phyloP scores from a whole-genome alignment of 2,329 filamentous ascomycete genomes.

The Neofusicoccum umdonicola region DNA sequence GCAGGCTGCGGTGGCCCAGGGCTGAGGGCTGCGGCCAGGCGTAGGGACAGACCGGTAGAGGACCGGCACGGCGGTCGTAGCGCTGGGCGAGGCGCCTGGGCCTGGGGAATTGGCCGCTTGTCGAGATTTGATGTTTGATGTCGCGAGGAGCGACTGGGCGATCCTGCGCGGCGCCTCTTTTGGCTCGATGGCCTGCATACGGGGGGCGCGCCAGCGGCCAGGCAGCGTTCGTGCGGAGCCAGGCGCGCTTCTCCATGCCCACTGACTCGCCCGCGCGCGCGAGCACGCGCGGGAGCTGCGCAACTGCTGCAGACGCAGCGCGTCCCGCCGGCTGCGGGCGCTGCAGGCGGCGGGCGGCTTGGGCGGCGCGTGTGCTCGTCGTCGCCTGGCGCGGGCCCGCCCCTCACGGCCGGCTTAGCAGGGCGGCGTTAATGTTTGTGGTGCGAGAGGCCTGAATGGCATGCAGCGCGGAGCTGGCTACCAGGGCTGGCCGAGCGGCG shows the following conservation, averaged over 20 bases:
- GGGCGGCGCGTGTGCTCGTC: neutral
- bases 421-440: conserved; percentile 6
- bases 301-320: too few relatives aligned
- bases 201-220: neutral
- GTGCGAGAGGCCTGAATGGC: conserved; percentile 9
- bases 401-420: neutral
- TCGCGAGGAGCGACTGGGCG: conserved; percentile 14
- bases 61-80: neutral
- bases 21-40: neutral
- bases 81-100: neutral
- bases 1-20: neutral
- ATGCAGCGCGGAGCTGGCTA: conserved; percentile 14
- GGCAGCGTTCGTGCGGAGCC: conserved; percentile 4
- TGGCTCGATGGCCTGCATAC: neutral
- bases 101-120: neutral
- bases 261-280: neutral
- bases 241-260: conserved; percentile 9
- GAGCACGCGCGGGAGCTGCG: neutral
- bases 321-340: too few relatives aligned
- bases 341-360: neutral
- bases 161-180: conserved; percentile 10
- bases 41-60: neutral
- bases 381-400: neutral
- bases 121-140: conserved; percentile 14
- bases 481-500: conserved; percentile 13